phyloP scores from a whole-genome alignment of 345 rosid genomes.

The Firmiana major region DNA sequence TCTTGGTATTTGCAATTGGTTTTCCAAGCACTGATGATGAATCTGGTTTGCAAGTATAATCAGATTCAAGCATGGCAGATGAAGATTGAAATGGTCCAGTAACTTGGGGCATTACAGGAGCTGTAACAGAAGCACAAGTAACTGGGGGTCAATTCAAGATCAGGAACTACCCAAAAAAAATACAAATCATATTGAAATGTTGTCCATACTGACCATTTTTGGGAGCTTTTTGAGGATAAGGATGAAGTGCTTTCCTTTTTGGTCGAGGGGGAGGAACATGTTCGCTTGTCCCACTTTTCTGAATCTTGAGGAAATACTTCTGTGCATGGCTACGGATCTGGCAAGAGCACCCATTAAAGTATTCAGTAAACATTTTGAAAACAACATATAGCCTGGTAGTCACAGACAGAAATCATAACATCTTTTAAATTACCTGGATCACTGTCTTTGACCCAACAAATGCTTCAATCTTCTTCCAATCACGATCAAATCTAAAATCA shows the following conservation, averaged over 20 bases:
- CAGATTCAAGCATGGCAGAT: conserved; percentile 45
- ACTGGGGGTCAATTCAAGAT: conserved; percentile 20
- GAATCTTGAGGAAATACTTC: conserved; percentile 85
- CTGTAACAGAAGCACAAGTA: conserved; percentile 23
- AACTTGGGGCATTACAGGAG: conserved; percentile 41
- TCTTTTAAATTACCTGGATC: conserved; percentile 58
- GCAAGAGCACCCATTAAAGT: conserved; percentile 18
- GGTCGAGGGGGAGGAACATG: conserved; percentile 97
- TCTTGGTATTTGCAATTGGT: conserved; percentile 37
- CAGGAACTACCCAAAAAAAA: background rate
- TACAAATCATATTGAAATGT: background rate
- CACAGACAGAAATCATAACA: background rate
- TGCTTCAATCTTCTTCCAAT: conserved; percentile 99
- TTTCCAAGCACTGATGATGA: conserved; percentile 40
- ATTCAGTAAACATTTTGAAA: conserved; percentile 11
- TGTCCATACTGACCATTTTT: conserved; percentile 43
- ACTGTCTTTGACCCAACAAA: conserved; percentile 92
- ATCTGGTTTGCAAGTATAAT: conserved; percentile 39
- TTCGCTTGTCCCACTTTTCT: conserved; percentile 80
- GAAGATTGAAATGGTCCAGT: conserved; percentile 45
- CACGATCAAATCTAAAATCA: conserved; percentile 74
- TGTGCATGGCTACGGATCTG: conserved; percentile 98
- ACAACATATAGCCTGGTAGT: background rate
- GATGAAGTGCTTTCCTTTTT: conserved; percentile 88
- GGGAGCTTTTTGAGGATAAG: conserved; percentile 87